Evolutionary conservation across 805 yeast genomes (phyloP), one percentile per base, ranked within the genome.

Genomic region (Lipomyces yamanashiensis): DNA sequence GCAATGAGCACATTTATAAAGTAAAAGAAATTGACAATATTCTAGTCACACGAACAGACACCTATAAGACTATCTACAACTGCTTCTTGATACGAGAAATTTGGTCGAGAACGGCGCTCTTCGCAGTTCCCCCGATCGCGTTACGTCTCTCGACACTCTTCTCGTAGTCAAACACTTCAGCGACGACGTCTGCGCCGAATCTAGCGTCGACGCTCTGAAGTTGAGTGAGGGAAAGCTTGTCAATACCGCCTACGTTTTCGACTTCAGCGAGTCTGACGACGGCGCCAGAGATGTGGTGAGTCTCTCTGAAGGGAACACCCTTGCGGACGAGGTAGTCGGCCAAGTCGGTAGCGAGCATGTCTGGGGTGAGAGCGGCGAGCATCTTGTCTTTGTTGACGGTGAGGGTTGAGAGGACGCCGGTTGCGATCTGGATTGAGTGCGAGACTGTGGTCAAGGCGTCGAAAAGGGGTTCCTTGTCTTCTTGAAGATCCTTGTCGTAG

Each of bases 291-390:
- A 95, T 95, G 77, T 95, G 98, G 79, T 95, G 99, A 0, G 99
- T 95, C 79, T 95, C 98, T 81, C 99, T 90, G 81, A 95, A 95
- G 62, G 99, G 99, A 70, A 95, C 99, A 65, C 99, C 99, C 77
- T 88, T 92, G 80, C 97, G 88, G 57, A 95, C 99, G 69, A 95
- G 82, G 77, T 95, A 95, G 77, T 95, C 99, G 47, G 99, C 99
- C 71, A 95, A 83, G 76, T 95, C 99, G 39, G 99, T 95, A 21
- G 99, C 99, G 72, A 95, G 84, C 99, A 95, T 95, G 78, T 95
- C 99, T 96, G 93, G 93, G 36, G 98, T 92, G 72, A 95, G 84
- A 0, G 98, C 93, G 50, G 83, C 86, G 71, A 82, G 84, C 99
- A 95, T 95, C 70, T 82, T 86, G 59, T 84, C 88, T 67, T 83